Evolutionary conservation across 2,329 filamentous ascomycete species (phyloP), one percentile per base, ranked within the genome.

Genomic region (Trichoderma endophyticum): DNA sequence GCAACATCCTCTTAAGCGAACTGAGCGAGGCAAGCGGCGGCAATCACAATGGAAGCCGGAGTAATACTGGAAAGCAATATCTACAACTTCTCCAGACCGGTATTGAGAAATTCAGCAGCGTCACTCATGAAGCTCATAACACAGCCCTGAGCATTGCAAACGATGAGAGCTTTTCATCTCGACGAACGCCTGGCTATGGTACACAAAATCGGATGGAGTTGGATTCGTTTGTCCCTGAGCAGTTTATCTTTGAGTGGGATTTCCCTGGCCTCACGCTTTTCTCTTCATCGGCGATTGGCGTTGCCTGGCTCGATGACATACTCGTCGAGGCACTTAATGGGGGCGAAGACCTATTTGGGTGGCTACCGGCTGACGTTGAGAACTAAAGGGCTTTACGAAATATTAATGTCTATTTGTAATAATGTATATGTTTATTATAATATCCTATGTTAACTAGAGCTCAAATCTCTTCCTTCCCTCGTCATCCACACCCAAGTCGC

Each of bases 201-300:
- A 66, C 72, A 39, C 14, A 60, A 64, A 51, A 71, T 21, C 83
- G 85, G 65, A 80, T 80, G 1, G 86, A 87, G 62, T 81, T 88
- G 36, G 85, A 88, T 68, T 83, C 82, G 9, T 88, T 88, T 77
- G 82, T 86, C 1, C 86, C 86, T 0, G 84, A 85, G 73, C 84
- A 88, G 71, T 88, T 88, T 73, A 82, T 87, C 0, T 84, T 87
- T n/a, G 86, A 88, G 72, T 88, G 86, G 86, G 86, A 87, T 72
- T 88, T 88, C 73, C 86, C 86, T 0, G 86, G 86, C 0, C 75
- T 88, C 43, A 87, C 77, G 0, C 84, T 80, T 70, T 88, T 78
- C 65, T 79, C 77, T 1, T 78, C 75, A 4, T 78, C 75, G 1
- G 75, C 73, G 0, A 77, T 75, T 1, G 76, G 76, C 8, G 72